phyloP scores from a whole-genome alignment of 331 rosid genomes.

The Malus hybrid region DNA sequence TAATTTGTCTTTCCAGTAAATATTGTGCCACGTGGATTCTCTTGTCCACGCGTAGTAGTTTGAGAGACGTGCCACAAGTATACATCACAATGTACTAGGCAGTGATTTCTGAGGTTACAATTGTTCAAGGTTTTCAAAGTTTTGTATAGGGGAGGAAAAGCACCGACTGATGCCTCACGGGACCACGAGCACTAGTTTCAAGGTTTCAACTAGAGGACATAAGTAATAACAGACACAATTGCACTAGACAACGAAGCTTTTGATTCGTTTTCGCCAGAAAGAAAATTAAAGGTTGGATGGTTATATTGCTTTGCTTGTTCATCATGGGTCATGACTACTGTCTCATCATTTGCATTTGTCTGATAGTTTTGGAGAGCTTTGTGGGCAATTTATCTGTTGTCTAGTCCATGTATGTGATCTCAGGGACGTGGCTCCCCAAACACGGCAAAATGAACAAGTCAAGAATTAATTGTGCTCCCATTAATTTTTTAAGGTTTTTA shows the following conservation, averaged over 20 bases:
- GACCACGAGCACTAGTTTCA: not conserved
- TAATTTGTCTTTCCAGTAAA: not conserved
- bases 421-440: not conserved
- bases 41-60: not conserved
- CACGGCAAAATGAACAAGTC: not conserved
- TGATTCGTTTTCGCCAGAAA: not conserved
- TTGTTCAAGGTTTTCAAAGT: no score
- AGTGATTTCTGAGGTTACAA: not conserved
- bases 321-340: not conserved
- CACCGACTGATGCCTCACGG: not conserved
- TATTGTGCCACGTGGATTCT: conserved; percentile 21
- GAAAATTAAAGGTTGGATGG: no score
- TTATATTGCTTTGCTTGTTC: no score
- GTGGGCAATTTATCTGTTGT: not conserved
- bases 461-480: no score
- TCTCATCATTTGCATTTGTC: not conserved
- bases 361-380: not conserved
- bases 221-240: not conserved
- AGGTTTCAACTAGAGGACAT: no score
- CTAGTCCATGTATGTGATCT: not conserved
- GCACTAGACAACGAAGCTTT: not conserved
- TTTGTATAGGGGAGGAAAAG: no score
- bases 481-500: not conserved
- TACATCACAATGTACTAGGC: not conserved
- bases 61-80: not conserved